Base-by-base conservation (phyloP, 2,329 filamentous ascomycete genomes). In the Colletotrichum somersetense region DNA sequence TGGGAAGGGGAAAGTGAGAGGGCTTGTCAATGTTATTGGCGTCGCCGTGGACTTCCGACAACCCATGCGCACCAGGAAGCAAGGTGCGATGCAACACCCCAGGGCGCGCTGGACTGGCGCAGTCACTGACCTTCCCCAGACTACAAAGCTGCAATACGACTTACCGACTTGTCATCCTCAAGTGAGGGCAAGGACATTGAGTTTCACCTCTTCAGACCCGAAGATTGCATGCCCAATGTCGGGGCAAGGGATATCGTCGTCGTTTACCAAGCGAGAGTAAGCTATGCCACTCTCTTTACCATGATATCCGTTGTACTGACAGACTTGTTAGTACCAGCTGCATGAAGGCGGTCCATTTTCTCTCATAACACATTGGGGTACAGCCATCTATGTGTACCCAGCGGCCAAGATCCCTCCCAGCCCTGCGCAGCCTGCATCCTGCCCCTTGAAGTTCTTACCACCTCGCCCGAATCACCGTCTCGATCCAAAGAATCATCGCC, bases 1-100 rank as follows among this genome's bases (percentile, higher is more conserved):
- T 62, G 80, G 80, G 26, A 78, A 79, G 33, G 67, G 80, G 57
- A 58, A 74, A 11, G 20, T 75, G 35, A 74, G 78, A 38, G 75
- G 53, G 2, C 70, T 83, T 7, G 83, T 91, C 74, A 91, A 85
- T 80, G 82, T 96, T 52, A 87, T 94, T 62, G 95, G 94, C 1
- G 81, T 96, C 5, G 88, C 96, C 4, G 88, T 89, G 63, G 93
- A 96, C 75, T 86, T 85, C 61, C 85, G 89, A 68, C 80, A 85
- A 0, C 88, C 89, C 1, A 84, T 83, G 0, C 67, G 78, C 14
- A 90, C 90, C 1, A 82, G 73, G 66, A 86, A 88, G 30, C 77
- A 79, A 33, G 91, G 93, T 86, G 81, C 74, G 80, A 72, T 48
- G 18, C 35, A 42, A 30, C 11, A n/a, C 16, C 35, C 23, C 11